Evolutionary conservation across 2,329 filamentous ascomycete species (phyloP).

Genomic region (Paraphoma chrysanthemicola): DNA sequence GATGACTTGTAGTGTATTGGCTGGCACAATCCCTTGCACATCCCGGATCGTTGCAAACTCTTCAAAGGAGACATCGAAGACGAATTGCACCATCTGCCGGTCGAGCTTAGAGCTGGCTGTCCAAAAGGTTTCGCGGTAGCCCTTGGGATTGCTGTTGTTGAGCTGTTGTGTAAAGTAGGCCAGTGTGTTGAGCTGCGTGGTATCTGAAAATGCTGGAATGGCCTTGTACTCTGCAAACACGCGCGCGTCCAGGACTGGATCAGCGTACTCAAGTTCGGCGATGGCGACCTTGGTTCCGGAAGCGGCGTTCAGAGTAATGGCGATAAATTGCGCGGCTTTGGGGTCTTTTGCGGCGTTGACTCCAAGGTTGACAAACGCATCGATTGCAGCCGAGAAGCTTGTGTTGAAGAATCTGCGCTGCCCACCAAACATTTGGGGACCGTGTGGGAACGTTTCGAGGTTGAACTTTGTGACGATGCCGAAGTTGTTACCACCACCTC

Average conservation of each 20-base stretch:
- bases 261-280: conserved; percentile 1
- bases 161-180: conserved; percentile 17
- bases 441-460: conserved; percentile 20
- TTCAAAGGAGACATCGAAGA: conserved; percentile 19
- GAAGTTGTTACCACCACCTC: conserved; percentile 38
- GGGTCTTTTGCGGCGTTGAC: conserved; percentile 17
- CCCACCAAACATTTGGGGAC: conserved; percentile 25
- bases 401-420: background rate
- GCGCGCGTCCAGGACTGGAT: background rate
- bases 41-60: conserved; percentile 16
- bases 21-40: conserved; percentile 21
- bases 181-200: conserved; percentile 18
- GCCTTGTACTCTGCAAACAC: background rate
- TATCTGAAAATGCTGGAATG: conserved; percentile 13
- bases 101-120: conserved; percentile 27
- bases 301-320: background rate
- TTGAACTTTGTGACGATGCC: conserved; percentile 26
- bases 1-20: conserved; percentile 29
- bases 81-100: conserved; percentile 13
- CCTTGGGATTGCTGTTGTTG: conserved; percentile 9
- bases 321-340: conserved; percentile 16
- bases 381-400: conserved; percentile 16
- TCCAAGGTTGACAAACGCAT: conserved; percentile 24
- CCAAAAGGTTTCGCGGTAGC: conserved; percentile 31
- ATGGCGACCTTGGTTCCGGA: background rate